These are phyloP conservation scores for Hypomontagnella monticulosa DNA, from an alignment of 495 filamentous ascomycete species.

Conservation along the genomic window DNA sequence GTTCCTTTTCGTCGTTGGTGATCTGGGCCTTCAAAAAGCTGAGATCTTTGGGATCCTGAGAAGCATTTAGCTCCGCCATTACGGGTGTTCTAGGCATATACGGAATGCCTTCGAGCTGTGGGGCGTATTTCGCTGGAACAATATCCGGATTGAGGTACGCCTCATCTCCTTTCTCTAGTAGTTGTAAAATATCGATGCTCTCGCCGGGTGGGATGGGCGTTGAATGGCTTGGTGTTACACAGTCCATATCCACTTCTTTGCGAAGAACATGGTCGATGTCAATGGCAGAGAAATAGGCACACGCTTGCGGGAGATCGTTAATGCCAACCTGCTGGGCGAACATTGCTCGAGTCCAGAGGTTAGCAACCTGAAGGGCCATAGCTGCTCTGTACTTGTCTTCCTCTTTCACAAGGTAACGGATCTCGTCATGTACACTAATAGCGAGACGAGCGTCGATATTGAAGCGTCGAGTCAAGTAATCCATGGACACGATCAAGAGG, in stretches of 20 bases:
- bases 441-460: constrained; percentile 84
- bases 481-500: constrained; percentile 92
- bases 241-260: constrained; percentile 98
- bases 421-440: constrained; percentile 97
- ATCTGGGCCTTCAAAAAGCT: constrained; percentile 87
- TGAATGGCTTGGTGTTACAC: constrained; percentile 87
- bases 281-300: constrained; percentile 94
- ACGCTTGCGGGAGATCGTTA: constrained; percentile 89
- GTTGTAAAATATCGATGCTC: constrained; percentile 77
- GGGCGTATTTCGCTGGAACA: constrained; percentile 57
- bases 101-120: constrained; percentile 63
- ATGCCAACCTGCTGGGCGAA: constrained; percentile 97
- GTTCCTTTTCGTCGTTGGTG: constrained; percentile 74
- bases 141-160: constrained; percentile 73
- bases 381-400: constrained; percentile 88
- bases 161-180: constrained; percentile 72
- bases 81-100: constrained; percentile 81
- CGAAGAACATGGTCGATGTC: constrained; percentile 93
- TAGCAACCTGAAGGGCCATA: constrained; percentile 92
- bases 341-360: constrained; percentile 96
- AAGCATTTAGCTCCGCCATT: constrained; percentile 72
- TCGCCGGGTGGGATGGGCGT: constrained; percentile 84
- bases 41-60: constrained; percentile 47
- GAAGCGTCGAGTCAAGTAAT: constrained; percentile 88
- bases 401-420: constrained; percentile 88